Conservation (phyloP, 768 basidiomycete genomes). For the Agrocybe chaxingu region DNA sequence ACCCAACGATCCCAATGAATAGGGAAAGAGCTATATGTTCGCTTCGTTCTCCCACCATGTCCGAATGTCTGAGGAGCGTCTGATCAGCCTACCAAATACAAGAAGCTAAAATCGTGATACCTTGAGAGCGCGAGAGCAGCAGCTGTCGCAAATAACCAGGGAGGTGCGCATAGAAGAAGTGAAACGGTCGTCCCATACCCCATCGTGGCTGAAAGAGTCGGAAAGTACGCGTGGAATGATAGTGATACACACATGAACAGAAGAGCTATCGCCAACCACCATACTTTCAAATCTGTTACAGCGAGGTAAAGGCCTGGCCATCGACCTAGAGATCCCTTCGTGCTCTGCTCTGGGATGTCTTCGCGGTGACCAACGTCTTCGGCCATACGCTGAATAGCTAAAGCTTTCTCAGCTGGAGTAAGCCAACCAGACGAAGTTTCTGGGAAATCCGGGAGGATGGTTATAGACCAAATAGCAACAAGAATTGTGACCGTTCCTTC, state of each 20-base stretch:
- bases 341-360: constrained; percentile 33
- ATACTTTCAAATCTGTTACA: constrained; percentile 78
- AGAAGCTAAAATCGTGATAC: constrained; percentile 25
- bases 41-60: constrained; percentile 71
- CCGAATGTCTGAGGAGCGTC: constrained; percentile 57
- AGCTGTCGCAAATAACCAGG: constrained; percentile 67
- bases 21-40: constrained; percentile 62
- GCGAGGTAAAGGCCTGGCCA: constrained; percentile 58
- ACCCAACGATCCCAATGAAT: constrained; percentile 66
- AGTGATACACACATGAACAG: constrained; percentile 59
- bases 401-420: constrained; percentile 51
- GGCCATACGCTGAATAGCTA: constrained; percentile 63
- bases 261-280: constrained; percentile 70
- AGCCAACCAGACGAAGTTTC: constrained; percentile 60
- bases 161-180: constrained; percentile 76
- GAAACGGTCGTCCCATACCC: constrained; percentile 64
- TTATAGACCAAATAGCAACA: constrained; percentile 54
- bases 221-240: constrained; percentile 81
- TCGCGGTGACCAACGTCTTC: constrained; percentile 55
- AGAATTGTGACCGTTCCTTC: constrained; percentile 64
- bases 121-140: constrained; percentile 50
- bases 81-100: not conserved
- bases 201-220: constrained; percentile 71
- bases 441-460: constrained; percentile 80
- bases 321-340: constrained; percentile 23